Evolutionary conservation across 805 yeast species (phyloP).

Genomic region (Nakazawaea molendinolei): DNA sequence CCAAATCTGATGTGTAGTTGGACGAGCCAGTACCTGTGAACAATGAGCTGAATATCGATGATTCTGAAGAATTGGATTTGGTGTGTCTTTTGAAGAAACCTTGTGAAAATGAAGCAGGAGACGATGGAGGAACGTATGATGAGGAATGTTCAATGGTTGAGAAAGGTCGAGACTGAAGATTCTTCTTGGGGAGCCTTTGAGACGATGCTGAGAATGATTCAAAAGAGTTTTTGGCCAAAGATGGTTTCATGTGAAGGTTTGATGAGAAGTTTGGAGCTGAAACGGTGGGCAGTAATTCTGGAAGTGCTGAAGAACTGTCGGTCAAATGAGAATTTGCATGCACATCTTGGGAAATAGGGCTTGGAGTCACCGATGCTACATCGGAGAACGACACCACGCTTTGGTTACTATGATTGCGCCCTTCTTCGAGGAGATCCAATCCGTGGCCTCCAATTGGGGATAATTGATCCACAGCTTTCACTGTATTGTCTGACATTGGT

Average conservation of each 20-base stretch:
- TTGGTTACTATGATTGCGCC: conserved; percentile 5
- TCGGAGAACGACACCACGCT: conserved; percentile 5
- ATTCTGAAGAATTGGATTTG: conserved; percentile 56
- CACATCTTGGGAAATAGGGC: neutral
- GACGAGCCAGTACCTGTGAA: conserved; percentile 28
- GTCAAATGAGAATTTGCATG: too few relatives aligned
- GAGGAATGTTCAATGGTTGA: conserved; percentile 30
- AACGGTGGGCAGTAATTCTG: conserved; percentile 27
- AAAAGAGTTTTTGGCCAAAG: conserved; percentile 5
- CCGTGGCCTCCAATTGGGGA: conserved; percentile 12
- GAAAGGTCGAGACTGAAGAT: conserved; percentile 28
- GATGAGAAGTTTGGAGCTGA: conserved; percentile 26
- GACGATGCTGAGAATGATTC: conserved; percentile 7
- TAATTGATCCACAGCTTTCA: conserved; percentile 2
- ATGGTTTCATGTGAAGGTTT: conserved; percentile 6
- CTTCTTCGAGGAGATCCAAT: conserved; percentile 13
- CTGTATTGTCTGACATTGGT: conserved; percentile 14
- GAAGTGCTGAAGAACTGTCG: conserved; percentile 16
- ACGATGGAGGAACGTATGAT: conserved; percentile 17
- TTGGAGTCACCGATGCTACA: conserved; percentile 4
- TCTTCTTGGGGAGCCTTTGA: neutral
- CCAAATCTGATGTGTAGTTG: conserved; percentile 16
- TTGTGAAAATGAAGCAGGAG: conserved; percentile 30
- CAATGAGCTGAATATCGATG: conserved; percentile 33
- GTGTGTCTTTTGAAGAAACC: conserved; percentile 59